A percentile compares a stretch with the other conserved stretches of the same genome.
phyloP scores from a whole-genome alignment of 2,329 filamentous ascomycete species.

The Pleomassaria siparia region DNA sequence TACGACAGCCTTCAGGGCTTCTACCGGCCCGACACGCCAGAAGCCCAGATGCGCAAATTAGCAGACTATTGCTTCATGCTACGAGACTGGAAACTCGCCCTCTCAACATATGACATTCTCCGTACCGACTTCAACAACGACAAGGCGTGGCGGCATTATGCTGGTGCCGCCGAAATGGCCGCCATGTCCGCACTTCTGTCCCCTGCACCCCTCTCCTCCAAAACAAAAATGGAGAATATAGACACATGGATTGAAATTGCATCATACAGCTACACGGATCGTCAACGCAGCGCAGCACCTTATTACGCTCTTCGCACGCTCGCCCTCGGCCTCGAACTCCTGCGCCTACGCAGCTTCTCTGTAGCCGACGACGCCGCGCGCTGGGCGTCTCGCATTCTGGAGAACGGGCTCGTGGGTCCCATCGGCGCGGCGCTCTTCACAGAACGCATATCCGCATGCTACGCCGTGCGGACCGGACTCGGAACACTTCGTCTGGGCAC shows the following conservation, averaged over 20 bases:
- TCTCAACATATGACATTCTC: slow-evolving; percentile 88
- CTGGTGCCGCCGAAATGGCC: slow-evolving; percentile 93
- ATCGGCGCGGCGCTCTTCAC: slow-evolving; percentile 81
- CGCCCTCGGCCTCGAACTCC: slow-evolving; percentile 74
- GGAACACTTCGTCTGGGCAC: slow-evolving; percentile 69
- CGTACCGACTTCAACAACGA: slow-evolving; percentile 88
- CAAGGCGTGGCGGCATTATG: slow-evolving; percentile 96
- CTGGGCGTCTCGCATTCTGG: slow-evolving; percentile 80
- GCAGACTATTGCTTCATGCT: slow-evolving; percentile 98
- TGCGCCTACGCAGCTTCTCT: slow-evolving; percentile 76
- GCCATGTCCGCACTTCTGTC: slow-evolving; percentile 80
- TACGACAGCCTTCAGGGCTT: slow-evolving; percentile 79
- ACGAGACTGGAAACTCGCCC: slow-evolving; percentile 89
- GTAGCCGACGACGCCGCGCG: slow-evolving; percentile 83
- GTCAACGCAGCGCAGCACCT: slow-evolving; percentile 68
- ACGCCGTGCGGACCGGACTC: slow-evolving; percentile 69
- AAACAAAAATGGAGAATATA: slow-evolving; percentile 76
- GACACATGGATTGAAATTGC: slow-evolving; percentile 88
- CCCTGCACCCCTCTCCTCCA: slow-evolving; percentile 70
- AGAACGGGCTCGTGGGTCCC: slow-evolving; percentile 68
- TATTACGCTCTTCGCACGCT: slow-evolving; percentile 81
- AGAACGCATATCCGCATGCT: slow-evolving; percentile 84
- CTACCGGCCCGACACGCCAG: slow-evolving; percentile 79
- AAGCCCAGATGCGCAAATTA: slow-evolving; percentile 89
- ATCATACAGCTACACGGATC: slow-evolving; percentile 85